Conservation (phyloP, 257 asterid genomes). For the Haberlea rhodopensis region DNA sequence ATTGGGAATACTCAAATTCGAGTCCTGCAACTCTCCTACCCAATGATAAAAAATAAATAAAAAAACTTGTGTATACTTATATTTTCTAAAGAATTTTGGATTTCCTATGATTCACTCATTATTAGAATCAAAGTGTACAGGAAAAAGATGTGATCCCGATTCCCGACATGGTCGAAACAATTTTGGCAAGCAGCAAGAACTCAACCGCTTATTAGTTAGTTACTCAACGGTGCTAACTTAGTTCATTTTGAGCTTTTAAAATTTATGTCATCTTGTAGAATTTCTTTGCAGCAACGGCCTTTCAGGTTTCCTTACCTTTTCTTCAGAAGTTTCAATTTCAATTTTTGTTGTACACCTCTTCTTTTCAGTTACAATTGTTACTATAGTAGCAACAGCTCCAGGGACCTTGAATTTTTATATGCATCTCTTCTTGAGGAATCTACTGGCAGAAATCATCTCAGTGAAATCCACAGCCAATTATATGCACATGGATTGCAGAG, state of each 20-base stretch:
- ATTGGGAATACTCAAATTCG: no score
- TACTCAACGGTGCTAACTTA: no score
- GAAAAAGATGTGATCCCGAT: no score
- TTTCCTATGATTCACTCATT: no score
- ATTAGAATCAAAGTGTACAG: no score
- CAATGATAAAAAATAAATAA: no score
- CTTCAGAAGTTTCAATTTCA: slow-evolving; percentile 23
- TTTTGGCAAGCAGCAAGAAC: no score
- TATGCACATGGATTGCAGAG: slow-evolving; percentile 34
- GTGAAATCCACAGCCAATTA: slow-evolving; percentile 49
- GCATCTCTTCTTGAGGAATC: slow-evolving; percentile 48
- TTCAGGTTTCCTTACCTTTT: slow-evolving; percentile 23
- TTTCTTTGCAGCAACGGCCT: slow-evolving; percentile 6
- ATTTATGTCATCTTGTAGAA: slow-evolving; percentile 28
- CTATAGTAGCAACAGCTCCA: slow-evolving; percentile 16
- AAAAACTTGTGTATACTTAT: no score
- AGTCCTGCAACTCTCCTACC: no score
- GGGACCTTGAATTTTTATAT: slow-evolving; percentile 39
- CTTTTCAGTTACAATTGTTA: slow-evolving; percentile 17
- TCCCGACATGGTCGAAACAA: no score
- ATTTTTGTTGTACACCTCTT: slow-evolving; percentile 3
- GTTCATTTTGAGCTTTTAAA: neutral
- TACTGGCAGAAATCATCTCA: slow-evolving; percentile 32
- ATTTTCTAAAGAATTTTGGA: no score
- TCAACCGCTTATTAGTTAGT: no score